Evolutionary conservation across 1,284 basidiomycete species (phyloP), one percentile per base, ranked within the genome.

Genomic region (Erythrobasidium hasegawianum): DNA sequence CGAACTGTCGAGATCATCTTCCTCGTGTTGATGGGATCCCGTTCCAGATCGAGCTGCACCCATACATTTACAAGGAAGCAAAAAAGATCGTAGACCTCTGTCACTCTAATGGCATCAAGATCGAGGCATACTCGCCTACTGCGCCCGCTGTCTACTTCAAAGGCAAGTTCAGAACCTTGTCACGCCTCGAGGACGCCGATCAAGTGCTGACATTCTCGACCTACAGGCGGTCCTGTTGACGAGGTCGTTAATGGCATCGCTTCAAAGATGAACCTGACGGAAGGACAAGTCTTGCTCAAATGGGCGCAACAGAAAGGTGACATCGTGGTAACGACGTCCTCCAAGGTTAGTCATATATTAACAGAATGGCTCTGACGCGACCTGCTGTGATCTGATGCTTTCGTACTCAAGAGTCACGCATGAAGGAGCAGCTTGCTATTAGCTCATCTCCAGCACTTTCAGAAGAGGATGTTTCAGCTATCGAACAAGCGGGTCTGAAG

Each of bases 21-120:
- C 43, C n/a, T 47, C 14, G 8, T 18, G 16, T 47, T n/a, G 76
- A 90, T n/a, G n/a, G 14, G 8, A 22, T 47, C 8, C 43, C 8
- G 43, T 47, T 47, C 16, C 43, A 47, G 43, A 64, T 68, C 43
- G 67, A 68, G 56, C 38, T 68, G 24, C 67, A 68, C 29, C 67
- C 67, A 3, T 68, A 68, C 24, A 56, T 64, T 13, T 64, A 54
- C 18, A 64, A 68, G 27, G 67, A 64, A 38, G 57, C 56, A 0
- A 56, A 68, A 29, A 43, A 47, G 26, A 57, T 68, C 24, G 49
- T 64, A 1, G 61, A 64, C 39, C 49, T 64, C 38, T 68, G 67
- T 43, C 57, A 58, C 18, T 59, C 54, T 9, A 64, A 68, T 10
- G 67, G 57, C 27, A 68, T 68, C 67, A 59, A 57, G 33, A 53